Percentiles rank a stretch among this genome's conserved stretches.
These are phyloP conservation scores for Globisporangium orthogonon DNA, from an alignment of 352 stramenopile species.

Conservation along the genomic window DNA sequence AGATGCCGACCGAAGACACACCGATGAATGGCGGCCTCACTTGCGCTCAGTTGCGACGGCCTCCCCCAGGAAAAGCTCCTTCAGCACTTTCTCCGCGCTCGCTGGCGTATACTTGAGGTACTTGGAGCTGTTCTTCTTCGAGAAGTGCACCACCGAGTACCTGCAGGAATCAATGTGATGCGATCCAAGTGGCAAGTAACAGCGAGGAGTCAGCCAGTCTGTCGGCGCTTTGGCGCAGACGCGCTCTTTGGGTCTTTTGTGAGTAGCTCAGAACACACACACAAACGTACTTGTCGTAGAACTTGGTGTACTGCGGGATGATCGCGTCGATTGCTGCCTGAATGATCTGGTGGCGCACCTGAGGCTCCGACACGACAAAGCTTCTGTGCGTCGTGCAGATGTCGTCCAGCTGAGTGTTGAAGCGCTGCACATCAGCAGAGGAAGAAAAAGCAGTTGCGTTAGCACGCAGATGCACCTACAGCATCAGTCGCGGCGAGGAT, in stretches of 20 bases:
- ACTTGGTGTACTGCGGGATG: slow-evolving; percentile 84
- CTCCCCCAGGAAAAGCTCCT: slow-evolving; percentile 75
- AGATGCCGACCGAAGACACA: background rate
- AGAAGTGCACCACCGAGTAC: slow-evolving; percentile 89
- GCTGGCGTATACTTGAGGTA: slow-evolving; percentile 88
- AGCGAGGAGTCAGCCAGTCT: too few relatives aligned
- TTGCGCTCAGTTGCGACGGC: slow-evolving; percentile 13
- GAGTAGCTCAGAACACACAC: background rate
- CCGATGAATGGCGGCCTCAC: background rate
- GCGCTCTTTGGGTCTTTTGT: background rate
- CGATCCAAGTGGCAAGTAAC: background rate
- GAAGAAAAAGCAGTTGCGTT: background rate
- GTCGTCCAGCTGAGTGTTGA: slow-evolving; percentile 68
- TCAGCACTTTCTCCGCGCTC: slow-evolving; percentile 75
- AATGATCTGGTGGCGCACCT: slow-evolving; percentile 81
- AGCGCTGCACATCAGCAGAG: slow-evolving; percentile 29
- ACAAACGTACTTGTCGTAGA: slow-evolving; percentile 83
- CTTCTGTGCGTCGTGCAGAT: slow-evolving; percentile 57
- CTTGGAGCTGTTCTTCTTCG: slow-evolving; percentile 87
- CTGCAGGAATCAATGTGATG: slow-evolving; percentile 15
- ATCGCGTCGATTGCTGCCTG: slow-evolving; percentile 81
- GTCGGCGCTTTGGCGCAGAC: too few relatives aligned
- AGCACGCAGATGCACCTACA: too few relatives aligned
- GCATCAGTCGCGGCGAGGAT: background rate
- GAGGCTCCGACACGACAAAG: slow-evolving; percentile 84